Evolutionary conservation across 257 asterid species (phyloP).

Genomic region (Salvia hispanica): DNA sequence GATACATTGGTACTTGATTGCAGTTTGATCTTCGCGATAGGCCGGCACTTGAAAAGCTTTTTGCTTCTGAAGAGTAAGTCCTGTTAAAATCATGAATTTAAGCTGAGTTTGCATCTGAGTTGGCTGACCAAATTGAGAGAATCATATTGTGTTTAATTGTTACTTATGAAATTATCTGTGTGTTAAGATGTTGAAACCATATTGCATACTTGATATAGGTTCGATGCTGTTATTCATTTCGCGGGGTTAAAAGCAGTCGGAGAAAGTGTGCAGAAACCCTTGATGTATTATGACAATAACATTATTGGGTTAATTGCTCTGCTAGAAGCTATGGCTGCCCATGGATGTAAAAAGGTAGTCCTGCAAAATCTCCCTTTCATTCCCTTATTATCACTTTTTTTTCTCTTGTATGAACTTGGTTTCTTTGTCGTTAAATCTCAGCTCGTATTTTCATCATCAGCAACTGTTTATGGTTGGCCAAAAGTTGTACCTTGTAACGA

Average conservation of each 20-base stretch:
- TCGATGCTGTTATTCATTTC: conserved; percentile 93
- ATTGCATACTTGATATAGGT: conserved; percentile 50
- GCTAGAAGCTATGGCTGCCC: conserved; percentile 90
- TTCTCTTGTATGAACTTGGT: conserved; percentile 19
- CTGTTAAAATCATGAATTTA: not conserved
- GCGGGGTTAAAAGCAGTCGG: conserved; percentile 99
- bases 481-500: conserved; percentile 95
- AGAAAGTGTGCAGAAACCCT: conserved; percentile 89
- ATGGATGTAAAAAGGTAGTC: conserved; percentile 80
- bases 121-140: not conserved
- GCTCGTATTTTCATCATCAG: conserved; percentile 98
- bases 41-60: conserved; percentile 75
- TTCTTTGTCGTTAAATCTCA: conserved; percentile 40
- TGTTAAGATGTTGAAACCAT: conserved; percentile 8
- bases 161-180: not conserved
- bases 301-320: conserved; percentile 76
- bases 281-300: conserved; percentile 82
- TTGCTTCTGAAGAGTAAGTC: conserved; percentile 82
- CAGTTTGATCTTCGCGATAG: conserved; percentile 90
- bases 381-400: conserved; percentile 21
- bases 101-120: not conserved
- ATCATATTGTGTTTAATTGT: no score
- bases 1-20: conserved; percentile 26
- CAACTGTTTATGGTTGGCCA: conserved; percentile 96
- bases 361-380: conserved; percentile 8